A percentile compares a stretch with the other conserved stretches of the same genome.
Evolutionary conservation across 1,284 basidiomycete genomes (phyloP).

Genomic region (Leccinum subatratum): DNA sequence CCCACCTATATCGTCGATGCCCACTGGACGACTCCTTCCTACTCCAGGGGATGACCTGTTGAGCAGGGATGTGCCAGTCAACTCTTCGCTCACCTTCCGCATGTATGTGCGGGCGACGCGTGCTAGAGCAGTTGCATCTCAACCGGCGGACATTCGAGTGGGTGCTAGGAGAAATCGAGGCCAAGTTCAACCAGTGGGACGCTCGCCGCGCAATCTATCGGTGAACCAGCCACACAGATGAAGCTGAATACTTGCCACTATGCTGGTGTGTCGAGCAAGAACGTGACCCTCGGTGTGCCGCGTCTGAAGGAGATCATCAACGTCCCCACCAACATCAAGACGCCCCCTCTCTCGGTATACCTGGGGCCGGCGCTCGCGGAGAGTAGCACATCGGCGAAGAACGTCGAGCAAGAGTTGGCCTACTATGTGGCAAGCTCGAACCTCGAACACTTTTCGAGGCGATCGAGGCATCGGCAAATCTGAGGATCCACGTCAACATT

Average conservation of each 20-base stretch:
- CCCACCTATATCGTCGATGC: conserved; percentile 81
- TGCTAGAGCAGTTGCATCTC: conserved; percentile 83
- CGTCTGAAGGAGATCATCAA: conserved; percentile 99
- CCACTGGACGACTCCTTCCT: conserved; percentile 72
- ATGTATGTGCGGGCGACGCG: conserved; percentile 88
- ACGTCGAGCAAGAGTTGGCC: conserved; percentile 84
- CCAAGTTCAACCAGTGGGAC: conserved; percentile 93
- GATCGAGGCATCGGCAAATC: too few species aligned
- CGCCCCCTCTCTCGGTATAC: conserved; percentile 91
- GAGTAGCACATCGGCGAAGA: conserved; percentile 66
- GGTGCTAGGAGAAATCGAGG: conserved; percentile 94
- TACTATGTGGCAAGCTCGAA: conserved; percentile 37
- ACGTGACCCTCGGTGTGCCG: conserved; percentile 96
- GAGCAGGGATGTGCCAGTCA: conserved; percentile 75
- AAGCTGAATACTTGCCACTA: conserved; percentile 98
- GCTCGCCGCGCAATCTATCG: conserved; percentile 96
- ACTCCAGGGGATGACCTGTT: conserved; percentile 83
- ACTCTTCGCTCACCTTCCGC: conserved; percentile 89
- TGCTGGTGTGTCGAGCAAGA: conserved; percentile 96
- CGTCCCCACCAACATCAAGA: conserved; percentile 97
- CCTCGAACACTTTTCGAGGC: too few species aligned
- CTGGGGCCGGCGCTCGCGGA: conserved; percentile 70
- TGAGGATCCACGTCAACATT: too few species aligned
- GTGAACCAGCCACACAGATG: conserved; percentile 99
- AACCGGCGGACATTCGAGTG: conserved; percentile 93